A percentile compares a stretch with the other conserved stretches of the same genome.
These are phyloP conservation scores for Flaveria bidentis DNA, from an alignment of 129 eudicot genomes.

Conservation along the genomic window DNA sequence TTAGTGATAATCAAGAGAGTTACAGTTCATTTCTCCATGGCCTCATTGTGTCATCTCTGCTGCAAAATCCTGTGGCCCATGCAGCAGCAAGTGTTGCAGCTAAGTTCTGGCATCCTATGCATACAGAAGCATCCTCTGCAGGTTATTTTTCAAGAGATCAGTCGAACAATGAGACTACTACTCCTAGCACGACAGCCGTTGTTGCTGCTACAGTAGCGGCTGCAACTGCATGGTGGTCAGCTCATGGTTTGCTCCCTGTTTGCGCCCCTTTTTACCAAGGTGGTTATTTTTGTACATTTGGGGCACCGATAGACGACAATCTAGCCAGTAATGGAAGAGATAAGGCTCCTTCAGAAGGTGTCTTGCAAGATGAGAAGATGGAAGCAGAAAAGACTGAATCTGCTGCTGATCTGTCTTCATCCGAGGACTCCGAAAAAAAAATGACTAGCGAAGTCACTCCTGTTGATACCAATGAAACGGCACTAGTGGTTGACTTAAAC, in stretches of 20 bases:
- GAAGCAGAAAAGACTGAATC: conserved; percentile 27
- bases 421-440: conserved; percentile 65
- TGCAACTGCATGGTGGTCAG: conserved; percentile 98
- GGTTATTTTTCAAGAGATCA: conserved; percentile 43
- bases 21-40: conserved; percentile 52
- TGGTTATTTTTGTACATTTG: conserved; percentile 41
- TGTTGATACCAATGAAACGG: conserved; percentile 37
- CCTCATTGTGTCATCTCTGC: conserved; percentile 70
- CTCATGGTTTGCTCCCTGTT: conserved; percentile 81
- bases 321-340: conserved; percentile 47
- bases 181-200: conserved; percentile 78
- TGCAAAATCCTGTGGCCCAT: conserved; percentile 94
- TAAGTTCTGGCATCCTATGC: conserved; percentile 59
- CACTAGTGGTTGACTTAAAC: conserved; percentile 46
- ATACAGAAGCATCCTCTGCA: conserved; percentile 49
- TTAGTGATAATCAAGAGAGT: conserved; percentile 48
- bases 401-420: conserved; percentile 49
- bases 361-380: conserved; percentile 23
- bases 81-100: conserved; percentile 95
- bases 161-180: conserved; percentile 1
- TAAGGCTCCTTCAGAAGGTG: conserved; percentile 40
- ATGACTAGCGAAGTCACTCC: conserved; percentile 34
- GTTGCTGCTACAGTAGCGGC: conserved; percentile 99
- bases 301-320: conserved; percentile 26
- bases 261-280: conserved; percentile 60